Evolutionary conservation across 2,329 filamentous ascomycete species (phyloP).

Genomic region (Colletotrichum sp.): DNA sequence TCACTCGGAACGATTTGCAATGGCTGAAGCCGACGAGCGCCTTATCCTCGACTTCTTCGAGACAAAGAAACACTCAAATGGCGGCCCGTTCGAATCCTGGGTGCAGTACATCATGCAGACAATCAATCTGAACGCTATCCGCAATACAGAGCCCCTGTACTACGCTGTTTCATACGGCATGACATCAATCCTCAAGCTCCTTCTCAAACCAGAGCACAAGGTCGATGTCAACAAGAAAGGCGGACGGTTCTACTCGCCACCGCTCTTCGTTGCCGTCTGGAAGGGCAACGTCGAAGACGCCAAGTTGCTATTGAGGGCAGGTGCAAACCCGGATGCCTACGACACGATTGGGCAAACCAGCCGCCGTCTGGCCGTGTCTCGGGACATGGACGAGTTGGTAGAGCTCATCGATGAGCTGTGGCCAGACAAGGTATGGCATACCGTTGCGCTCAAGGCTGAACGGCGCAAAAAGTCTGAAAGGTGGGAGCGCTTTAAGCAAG

Average conservation of each 20-base stretch:
- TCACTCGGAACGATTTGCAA: constrained; percentile 22
- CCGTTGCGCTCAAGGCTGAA: not conserved
- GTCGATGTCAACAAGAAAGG: constrained; percentile 24
- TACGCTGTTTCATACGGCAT: constrained; percentile 31
- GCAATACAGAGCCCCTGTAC: constrained; percentile 25
- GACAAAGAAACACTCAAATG: constrained; percentile 19
- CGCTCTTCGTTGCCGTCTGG: constrained; percentile 26
- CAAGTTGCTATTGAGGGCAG: constrained; percentile 27
- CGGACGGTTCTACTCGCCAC: constrained; percentile 25
- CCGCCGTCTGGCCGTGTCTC: not conserved
- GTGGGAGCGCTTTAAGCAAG: not conserved
- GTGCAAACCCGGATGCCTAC: constrained; percentile 23
- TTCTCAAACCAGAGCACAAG: constrained; percentile 22
- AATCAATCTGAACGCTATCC: constrained; percentile 4
- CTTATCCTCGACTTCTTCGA: constrained; percentile 25
- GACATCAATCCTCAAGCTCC: constrained; percentile 22
- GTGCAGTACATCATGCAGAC: constrained; percentile 25
- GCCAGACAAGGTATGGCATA: not conserved
- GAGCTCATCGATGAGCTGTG: not conserved
- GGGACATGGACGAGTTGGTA: not conserved
- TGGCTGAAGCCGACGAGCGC: constrained; percentile 11
- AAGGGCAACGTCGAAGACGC: constrained; percentile 23
- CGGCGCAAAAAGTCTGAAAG: not conserved
- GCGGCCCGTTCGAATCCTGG: constrained; percentile 27
- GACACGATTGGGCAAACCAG: not conserved